Evolutionary conservation across 2,329 filamentous ascomycete species (phyloP).

Genomic region (Curvularia hawaiiensis): DNA sequence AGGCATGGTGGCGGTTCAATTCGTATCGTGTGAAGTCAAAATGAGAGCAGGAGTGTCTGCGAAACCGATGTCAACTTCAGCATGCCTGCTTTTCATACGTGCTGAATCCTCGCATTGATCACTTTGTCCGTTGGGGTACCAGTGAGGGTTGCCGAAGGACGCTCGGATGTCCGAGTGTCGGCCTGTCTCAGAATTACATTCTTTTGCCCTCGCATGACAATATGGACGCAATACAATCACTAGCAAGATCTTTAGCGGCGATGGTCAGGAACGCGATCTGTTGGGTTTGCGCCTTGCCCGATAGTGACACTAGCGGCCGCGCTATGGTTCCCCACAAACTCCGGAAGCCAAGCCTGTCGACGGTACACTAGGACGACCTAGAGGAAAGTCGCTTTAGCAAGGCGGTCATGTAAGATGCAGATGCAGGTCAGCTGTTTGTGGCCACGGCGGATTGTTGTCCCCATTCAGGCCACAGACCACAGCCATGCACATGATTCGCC

Average conservation of each 20-base stretch:
- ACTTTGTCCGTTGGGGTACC: conserved; percentile 28
- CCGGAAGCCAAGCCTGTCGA: conserved; percentile 28
- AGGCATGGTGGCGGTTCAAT: conserved; percentile 33
- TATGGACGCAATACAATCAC: conserved; percentile 15
- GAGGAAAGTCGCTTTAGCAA: conserved; percentile 8
- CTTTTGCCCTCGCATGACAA: conserved; percentile 4
- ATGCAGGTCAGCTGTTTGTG: conserved; percentile 5
- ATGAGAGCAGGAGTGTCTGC: conserved; percentile 6
- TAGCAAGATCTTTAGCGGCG: conserved; percentile 17
- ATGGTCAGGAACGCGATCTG: conserved; percentile 17
- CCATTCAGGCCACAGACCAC: conserved; percentile 11
- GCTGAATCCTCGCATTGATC: conserved; percentile 18
- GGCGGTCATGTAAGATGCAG: conserved; percentile 18
- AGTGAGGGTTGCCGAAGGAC: conserved; percentile 26
- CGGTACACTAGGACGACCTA: conserved; percentile 15
- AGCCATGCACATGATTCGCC: conserved; percentile 1
- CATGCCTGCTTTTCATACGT: conserved; percentile 17
- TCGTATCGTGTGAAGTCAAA: conserved; percentile 7
- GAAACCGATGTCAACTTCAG: conserved; percentile 6
- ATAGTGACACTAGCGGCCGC: conserved; percentile 17
- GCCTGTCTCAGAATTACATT: conserved; percentile 14
- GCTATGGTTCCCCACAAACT: conserved; percentile 43
- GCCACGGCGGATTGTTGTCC: conserved; percentile 1
- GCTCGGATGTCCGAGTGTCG: conserved; percentile 25
- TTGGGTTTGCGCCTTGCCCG: conserved; percentile 21